Conservation (phyloP, 306 rosid genomes). For the Canavalia gladiata region DNA sequence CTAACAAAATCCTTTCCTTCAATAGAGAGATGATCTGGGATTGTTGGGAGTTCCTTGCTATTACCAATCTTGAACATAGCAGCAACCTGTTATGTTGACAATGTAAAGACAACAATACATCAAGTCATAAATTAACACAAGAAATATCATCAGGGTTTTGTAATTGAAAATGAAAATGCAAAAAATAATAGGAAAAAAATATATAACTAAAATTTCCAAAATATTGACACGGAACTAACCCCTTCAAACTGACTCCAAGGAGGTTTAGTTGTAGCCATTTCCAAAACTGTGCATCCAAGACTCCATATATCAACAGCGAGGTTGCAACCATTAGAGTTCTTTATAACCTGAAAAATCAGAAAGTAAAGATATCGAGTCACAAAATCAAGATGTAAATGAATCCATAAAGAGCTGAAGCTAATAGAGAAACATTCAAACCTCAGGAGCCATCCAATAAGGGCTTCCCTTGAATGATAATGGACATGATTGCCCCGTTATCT, state of each 20-base stretch:
- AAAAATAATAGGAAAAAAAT: neutral
- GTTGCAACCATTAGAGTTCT: conserved; percentile 76
- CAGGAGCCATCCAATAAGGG: conserved; percentile 99
- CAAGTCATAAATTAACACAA: conserved; percentile 33
- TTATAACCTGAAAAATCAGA: conserved; percentile 71
- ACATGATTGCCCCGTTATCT: conserved; percentile 89
- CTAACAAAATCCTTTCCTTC: conserved; percentile 88
- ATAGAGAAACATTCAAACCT: conserved; percentile 60
- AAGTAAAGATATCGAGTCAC: conserved; percentile 35
- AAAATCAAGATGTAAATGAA: conserved; percentile 40
- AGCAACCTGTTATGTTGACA: conserved; percentile 71
- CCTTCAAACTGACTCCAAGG: conserved; percentile 99
- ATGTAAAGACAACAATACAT: conserved; percentile 45
- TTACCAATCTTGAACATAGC: conserved; percentile 98
- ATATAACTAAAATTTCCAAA: conserved; percentile 16
- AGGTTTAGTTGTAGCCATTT: conserved; percentile 98
- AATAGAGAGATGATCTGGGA: conserved; percentile 79
- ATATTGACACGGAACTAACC: conserved; percentile 60
- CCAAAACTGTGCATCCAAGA: conserved; percentile 98
- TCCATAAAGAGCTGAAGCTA: conserved; percentile 27
- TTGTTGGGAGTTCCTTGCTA: conserved; percentile 87
- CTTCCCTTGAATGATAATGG: conserved; percentile 94
- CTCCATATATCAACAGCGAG: conserved; percentile 98
- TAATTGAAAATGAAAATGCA: neutral
- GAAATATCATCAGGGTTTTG: conserved; percentile 11